Evolutionary conservation across 2,329 filamentous ascomycete species (phyloP).

Genomic region (Cladobotryum mycophilum): DNA sequence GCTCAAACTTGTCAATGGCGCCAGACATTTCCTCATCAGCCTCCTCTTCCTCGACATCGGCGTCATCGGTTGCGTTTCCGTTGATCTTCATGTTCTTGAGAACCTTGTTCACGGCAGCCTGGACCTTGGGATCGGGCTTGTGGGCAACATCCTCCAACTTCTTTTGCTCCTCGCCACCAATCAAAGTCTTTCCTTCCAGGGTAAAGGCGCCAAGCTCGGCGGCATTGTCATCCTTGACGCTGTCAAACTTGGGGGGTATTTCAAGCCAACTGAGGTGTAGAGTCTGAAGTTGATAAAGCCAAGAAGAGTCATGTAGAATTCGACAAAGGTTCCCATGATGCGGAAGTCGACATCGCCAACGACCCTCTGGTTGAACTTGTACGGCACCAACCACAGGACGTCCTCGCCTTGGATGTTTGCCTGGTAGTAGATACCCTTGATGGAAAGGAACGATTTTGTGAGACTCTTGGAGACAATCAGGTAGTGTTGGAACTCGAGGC

Average conservation of each 20-base stretch:
- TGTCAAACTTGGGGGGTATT: slow-evolving; percentile 96
- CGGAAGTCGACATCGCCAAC: slow-evolving; percentile 94
- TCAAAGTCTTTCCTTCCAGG: slow-evolving; percentile 66
- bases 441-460: slow-evolving; percentile 93
- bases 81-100: slow-evolving; percentile 40
- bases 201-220: slow-evolving; percentile 89
- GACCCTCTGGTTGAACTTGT: slow-evolving; percentile 93
- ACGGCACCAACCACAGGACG: slow-evolving; percentile 93
- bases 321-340: slow-evolving; percentile 98
- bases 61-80: slow-evolving; percentile 29
- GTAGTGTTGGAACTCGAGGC: slow-evolving; percentile 96
- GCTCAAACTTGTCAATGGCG: slow-evolving; percentile 86
- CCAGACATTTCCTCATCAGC: slow-evolving; percentile 47
- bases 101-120: slow-evolving; percentile 62
- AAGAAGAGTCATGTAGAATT: slow-evolving; percentile 95
- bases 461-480: slow-evolving; percentile 86
- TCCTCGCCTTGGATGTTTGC: slow-evolving; percentile 96
- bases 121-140: slow-evolving; percentile 54
- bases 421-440: slow-evolving; percentile 99
- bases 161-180: slow-evolving; percentile 48
- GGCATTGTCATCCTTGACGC: slow-evolving; percentile 77
- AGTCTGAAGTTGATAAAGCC: slow-evolving; percentile 95
- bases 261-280: slow-evolving; percentile 83
- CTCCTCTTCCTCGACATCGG: slow-evolving; percentile 35
- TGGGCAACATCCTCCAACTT: slow-evolving; percentile 42